These are phyloP conservation scores for Globisporangium splendens DNA, from an alignment of 352 stramenopile genomes.

Conservation along the genomic window DNA sequence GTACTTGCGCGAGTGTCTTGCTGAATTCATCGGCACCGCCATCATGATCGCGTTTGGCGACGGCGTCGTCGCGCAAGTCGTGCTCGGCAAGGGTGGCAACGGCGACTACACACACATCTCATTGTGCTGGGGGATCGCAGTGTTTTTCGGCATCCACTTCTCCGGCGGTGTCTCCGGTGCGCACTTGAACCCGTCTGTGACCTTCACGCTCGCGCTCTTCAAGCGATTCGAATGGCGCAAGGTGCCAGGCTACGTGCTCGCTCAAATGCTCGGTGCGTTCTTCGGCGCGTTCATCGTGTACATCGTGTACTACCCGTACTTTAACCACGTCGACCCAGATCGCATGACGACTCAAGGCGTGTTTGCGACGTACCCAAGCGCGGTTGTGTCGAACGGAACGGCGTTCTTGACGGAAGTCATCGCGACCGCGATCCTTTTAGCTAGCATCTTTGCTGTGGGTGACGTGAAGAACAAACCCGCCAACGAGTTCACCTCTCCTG, in stretches of 20 bases:
- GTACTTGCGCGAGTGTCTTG: constrained; percentile 56
- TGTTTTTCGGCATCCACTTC: constrained; percentile 60
- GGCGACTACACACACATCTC: constrained; percentile 59
- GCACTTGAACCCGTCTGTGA: constrained; percentile 60
- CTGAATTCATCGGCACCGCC: constrained; percentile 59
- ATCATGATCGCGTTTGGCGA: constrained; percentile 59
- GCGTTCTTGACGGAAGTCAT: constrained; percentile 66
- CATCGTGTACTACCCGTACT: constrained; percentile 47
- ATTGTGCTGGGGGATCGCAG: constrained; percentile 51
- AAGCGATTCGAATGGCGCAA: constrained; percentile 40
- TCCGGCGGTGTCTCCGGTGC: constrained; percentile 43
- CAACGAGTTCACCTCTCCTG: constrained; percentile 33
- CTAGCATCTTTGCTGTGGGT: constrained; percentile 49
- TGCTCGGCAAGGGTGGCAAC: constrained; percentile 36
- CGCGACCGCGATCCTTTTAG: constrained; percentile 47
- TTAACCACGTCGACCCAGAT: constrained; percentile 38
- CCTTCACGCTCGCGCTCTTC: constrained; percentile 45
- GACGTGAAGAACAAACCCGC: constrained; percentile 54
- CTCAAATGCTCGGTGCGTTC: constrained; percentile 47
- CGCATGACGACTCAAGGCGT: constrained; percentile 36
- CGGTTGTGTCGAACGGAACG: constrained; percentile 30
- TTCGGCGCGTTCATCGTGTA: constrained; percentile 38
- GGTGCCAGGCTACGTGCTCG: constrained; percentile 25
- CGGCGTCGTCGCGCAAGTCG: constrained; percentile 56
- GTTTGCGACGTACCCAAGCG: constrained; percentile 51